Base-by-base conservation (phyloP, 2,329 filamentous ascomycete species). In the Microcyclospora tardicrescens region DNA sequence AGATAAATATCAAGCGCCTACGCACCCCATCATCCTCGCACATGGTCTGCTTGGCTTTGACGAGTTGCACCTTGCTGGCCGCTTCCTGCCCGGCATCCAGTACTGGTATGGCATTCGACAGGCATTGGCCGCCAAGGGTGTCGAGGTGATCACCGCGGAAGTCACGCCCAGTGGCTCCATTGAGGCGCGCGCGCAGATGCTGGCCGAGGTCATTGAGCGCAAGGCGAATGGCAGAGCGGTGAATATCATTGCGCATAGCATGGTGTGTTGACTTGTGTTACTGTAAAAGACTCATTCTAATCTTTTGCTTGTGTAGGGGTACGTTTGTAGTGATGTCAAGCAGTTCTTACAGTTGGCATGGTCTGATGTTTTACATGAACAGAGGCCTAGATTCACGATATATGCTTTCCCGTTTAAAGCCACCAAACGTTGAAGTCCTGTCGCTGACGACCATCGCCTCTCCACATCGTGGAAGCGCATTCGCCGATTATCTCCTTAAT, bases 351-450 rank as follows among this genome's bases (percentile, higher is more conserved):
- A n/a, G 11, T 10, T 15, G 28, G 5, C 13, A 6, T 34, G 13
- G 13, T 27, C 32, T 28, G 29, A 16, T 37, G 40, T n/a, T 37
- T 34, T 5, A 2, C 14, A 16, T 28, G 14, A 24, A 2, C 49
- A 76, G 75, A 38, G 75, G 75, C 8, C 67, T 79, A 36, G 75
- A 79, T 53, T 67, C 75, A 27, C 65, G 75, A 41, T 77, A 77
- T 48, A 77, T 79, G 72, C 75, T 79, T 48, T 76, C 71, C 42
- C 65, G 61, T 32, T 58, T 79, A 15, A 65, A 67, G 36, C 73
- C 73, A 9, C 61, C 63, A 2, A 73, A 78, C 36, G 84, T 94
- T 47, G 84, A 84, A 55, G 82, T 94, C 42, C 68, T 86, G 29
- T 78, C 74, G 0, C 56, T 79, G 47, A 79, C 75, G 1, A 79